Conservation (phyloP, 139 green algal species). For the Chlorella vulgaris region DNA sequence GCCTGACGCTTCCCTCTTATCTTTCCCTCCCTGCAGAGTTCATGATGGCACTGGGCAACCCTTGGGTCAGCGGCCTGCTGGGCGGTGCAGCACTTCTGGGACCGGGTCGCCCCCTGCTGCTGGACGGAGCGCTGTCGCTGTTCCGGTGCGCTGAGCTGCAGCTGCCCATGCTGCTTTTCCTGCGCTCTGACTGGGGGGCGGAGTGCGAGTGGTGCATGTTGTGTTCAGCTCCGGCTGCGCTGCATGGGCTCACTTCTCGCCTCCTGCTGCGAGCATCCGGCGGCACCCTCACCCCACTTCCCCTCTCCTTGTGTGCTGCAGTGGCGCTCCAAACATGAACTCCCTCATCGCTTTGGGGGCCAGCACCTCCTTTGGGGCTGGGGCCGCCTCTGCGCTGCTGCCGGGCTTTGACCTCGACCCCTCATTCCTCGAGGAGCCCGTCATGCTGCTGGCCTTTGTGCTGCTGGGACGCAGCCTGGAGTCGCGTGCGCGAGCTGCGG, state of each 20-base stretch:
- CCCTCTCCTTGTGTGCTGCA: no score
- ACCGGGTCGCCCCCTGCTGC: conserved; percentile 72
- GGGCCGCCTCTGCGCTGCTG: conserved; percentile 42
- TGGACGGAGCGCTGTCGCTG: conserved; percentile 73
- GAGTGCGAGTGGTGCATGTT: no score
- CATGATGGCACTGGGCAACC: conserved; percentile 68
- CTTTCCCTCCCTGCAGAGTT: conserved; percentile 10
- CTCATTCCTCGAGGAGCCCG: conserved; percentile 90
- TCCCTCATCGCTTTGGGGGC: conserved; percentile 84
- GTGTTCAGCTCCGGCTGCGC: no score
- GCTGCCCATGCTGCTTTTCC: no score
- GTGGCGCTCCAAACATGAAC: conserved; percentile 92
- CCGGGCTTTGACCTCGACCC: conserved; percentile 67
- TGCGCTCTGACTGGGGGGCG: no score
- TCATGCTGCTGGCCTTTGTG: conserved; percentile 97
- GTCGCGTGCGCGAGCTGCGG: conserved; percentile 57
- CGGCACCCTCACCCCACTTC: not conserved
- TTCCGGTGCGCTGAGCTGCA: conserved; percentile 26
- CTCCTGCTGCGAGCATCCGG: no score
- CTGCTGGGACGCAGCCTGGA: conserved; percentile 88
- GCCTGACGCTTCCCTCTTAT: no score
- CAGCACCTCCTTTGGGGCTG: conserved; percentile 69
- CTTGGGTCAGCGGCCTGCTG: conserved; percentile 66
- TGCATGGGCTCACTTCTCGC: no score
- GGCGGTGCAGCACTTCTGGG: conserved; percentile 82